Base-by-base conservation (phyloP, 495 filamentous ascomycete species). In the Podospora pseudopauciseta region DNA sequence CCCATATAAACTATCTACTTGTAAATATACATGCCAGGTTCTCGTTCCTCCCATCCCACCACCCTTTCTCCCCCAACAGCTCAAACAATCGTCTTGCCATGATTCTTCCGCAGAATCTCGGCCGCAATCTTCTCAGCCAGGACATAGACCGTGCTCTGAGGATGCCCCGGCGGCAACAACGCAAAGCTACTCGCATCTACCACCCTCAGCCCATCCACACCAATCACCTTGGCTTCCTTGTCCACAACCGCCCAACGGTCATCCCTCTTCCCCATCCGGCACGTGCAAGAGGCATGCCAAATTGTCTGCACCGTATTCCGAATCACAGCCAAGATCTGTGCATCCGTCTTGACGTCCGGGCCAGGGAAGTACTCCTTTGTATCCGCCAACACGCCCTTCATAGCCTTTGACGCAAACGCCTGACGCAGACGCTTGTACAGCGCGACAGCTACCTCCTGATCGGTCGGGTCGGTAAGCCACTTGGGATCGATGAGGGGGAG, bases 171-270 rank as follows among this genome's bases (percentile, higher is more conserved):
- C 5, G 80, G 79, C 27, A 83, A 65, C 19, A 85, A 75, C 2
- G 84, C 77, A 61, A 85, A 79, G 1, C 80, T 59, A 34, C 73
- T 81, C 5, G 80, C 56, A 67, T 78, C 77, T 54, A 89, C 81
- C 4, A 75, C 80, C 1, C 79, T 73, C 18, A 87, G 70, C 16
- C 88, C 85, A 5, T 84, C 71, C 2, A 74, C 78, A 60, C 89
- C 86, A 75, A 78, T 66, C 69, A 80, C 77, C 58, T 79, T 80
- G 0, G 80, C 83, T 4, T 73, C 72, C 28, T 77, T 76, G 72
- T 89, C 87, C 7, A 89, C 78, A 1, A 89, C 87, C 82, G 82
- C 23, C 72, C 53, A 3, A 3, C 77, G 68, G 53, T 86, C 83
- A 19, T 67, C 71, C 57, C 80, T 79, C 1, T 69, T 72, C 4